phyloP scores from a whole-genome alignment of 495 filamentous ascomycete genomes.

The Zalerion maritima region DNA sequence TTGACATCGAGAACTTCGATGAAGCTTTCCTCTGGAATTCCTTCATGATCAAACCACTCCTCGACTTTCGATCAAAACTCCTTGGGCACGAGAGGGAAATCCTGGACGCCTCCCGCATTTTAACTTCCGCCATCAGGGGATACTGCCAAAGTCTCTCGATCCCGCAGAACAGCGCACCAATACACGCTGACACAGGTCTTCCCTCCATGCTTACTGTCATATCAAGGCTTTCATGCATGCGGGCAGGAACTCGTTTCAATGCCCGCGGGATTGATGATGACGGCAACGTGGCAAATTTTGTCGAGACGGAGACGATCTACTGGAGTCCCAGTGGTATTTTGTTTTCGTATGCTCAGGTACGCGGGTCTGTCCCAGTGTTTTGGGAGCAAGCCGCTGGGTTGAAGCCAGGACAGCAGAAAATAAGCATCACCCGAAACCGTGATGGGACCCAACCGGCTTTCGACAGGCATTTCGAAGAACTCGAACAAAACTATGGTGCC shows the following conservation, averaged over 20 bases:
- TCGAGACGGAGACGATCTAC: slow-evolving; percentile 50
- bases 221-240: slow-evolving; percentile 77
- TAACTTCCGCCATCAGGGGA: slow-evolving; percentile 88
- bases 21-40: slow-evolving; percentile 92
- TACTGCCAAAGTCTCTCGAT: slow-evolving; percentile 76
- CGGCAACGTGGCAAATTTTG: slow-evolving; percentile 86
- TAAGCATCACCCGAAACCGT: slow-evolving; percentile 70
- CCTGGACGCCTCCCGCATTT: slow-evolving; percentile 69
- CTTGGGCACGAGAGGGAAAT: slow-evolving; percentile 52
- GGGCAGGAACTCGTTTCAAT: slow-evolving; percentile 93
- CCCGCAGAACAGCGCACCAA: slow-evolving; percentile 39
- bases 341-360: slow-evolving; percentile 87
- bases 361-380: slow-evolving; percentile 88
- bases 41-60: slow-evolving; percentile 88
- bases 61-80: slow-evolving; percentile 73
- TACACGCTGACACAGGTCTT: slow-evolving; percentile 48
- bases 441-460: slow-evolving; percentile 94
- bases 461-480: slow-evolving; percentile 75
- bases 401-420: slow-evolving; percentile 87
- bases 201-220: slow-evolving; percentile 77
- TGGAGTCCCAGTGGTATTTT: slow-evolving; percentile 62
- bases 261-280: slow-evolving; percentile 94
- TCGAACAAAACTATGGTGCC: slow-evolving; percentile 74
- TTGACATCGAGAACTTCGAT: slow-evolving; percentile 68
- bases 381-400: slow-evolving; percentile 90